Conservation (phyloP, 352 stramenopile species). For the Pythium insidiosum region DNA sequence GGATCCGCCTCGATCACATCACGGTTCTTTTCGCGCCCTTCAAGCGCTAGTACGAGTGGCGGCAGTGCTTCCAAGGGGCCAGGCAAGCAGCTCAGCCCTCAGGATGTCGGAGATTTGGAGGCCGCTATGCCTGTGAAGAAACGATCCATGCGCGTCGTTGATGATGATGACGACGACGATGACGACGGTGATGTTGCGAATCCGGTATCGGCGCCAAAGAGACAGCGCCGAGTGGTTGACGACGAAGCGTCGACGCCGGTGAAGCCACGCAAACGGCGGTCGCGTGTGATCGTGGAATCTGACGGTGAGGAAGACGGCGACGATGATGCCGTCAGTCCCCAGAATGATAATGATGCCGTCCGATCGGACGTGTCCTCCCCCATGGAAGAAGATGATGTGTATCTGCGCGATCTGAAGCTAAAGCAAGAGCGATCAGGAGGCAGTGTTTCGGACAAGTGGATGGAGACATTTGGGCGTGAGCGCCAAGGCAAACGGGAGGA, state of each 20-base stretch:
- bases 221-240: too few relatives aligned
- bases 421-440: conserved; percentile 16
- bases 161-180: conserved; percentile 24
- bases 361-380: conserved; percentile 43
- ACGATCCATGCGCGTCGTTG: conserved; percentile 16
- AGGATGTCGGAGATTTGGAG: conserved; percentile 22
- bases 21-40: conserved; percentile 12
- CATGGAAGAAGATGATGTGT: conserved; percentile 24
- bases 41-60: conserved; percentile 3
- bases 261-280: conserved; percentile 35
- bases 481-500: conserved; percentile 1
- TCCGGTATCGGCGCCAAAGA: too few relatives aligned
- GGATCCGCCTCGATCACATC: conserved; percentile 11
- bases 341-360: conserved; percentile 6
- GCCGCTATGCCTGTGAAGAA: conserved; percentile 11
- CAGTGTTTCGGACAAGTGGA: conserved; percentile 33
- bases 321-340: conserved; percentile 4
- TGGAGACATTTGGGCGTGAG: conserved; percentile 35
- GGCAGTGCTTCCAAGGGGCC: conserved; percentile 4
- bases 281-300: conserved; percentile 57
- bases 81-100: conserved; percentile 16
- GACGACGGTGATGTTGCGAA: conserved; percentile 18
- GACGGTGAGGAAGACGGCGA: conserved; percentile 31
- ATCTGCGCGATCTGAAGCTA: conserved; percentile 22
- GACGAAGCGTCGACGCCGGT: conserved; percentile 29